Evolutionary conservation across 441 rosid genomes (phyloP).

Genomic region (Populus hybrid): DNA sequence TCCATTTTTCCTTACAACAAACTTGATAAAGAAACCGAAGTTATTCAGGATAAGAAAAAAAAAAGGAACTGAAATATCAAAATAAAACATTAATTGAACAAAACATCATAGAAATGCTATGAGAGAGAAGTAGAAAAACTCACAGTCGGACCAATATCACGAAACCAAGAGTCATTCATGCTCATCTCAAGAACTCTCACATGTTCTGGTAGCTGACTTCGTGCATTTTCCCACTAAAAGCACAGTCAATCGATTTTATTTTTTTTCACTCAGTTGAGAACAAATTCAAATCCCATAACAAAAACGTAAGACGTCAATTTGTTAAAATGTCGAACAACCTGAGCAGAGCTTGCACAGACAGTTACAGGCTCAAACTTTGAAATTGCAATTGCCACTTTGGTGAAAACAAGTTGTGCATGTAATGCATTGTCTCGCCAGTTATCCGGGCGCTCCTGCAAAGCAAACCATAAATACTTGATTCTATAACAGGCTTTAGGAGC

Average conservation of each 20-base stretch:
- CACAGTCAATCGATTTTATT: constrained; percentile 3
- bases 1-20: constrained; percentile 47
- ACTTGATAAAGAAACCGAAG: constrained; percentile 32
- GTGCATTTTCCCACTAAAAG: constrained; percentile 79
- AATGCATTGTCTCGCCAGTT: constrained; percentile 77
- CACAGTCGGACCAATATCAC: constrained; percentile 93
- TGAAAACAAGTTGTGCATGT: constrained; percentile 58
- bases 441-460: constrained; percentile 78
- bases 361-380: constrained; percentile 79
- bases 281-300: not conserved
- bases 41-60: not conserved
- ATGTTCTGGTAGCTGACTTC: constrained; percentile 61
- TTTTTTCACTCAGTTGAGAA: constrained; percentile 7
- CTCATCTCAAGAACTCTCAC: constrained; percentile 88
- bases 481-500: not conserved
- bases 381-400: constrained; percentile 70
- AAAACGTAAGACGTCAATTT: not conserved
- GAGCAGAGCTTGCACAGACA: constrained; percentile 74
- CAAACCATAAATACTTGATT: not conserved
- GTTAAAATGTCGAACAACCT: constrained; percentile 43
- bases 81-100: not conserved
- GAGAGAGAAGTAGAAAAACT: constrained; percentile 25
- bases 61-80: not conserved
- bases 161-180: constrained; percentile 94
- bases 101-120: not conserved